These are phyloP conservation scores for Bipolaris oryzae DNA, from an alignment of 2,329 filamentous ascomycete genomes.

Conservation along the genomic window DNA sequence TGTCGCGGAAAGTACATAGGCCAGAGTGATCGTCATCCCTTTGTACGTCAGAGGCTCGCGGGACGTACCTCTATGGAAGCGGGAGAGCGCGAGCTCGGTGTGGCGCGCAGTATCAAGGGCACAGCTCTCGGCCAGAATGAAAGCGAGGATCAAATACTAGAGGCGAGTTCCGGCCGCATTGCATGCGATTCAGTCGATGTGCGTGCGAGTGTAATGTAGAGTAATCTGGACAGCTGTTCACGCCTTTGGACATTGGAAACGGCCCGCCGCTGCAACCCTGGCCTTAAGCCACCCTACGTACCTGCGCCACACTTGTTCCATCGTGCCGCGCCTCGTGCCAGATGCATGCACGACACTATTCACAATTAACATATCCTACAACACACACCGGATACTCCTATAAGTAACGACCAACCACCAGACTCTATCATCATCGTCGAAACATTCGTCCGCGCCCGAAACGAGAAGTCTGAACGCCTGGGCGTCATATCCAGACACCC, in stretches of 20 bases:
- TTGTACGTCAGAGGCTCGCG: constrained; percentile 22
- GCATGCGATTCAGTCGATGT: constrained; percentile 17
- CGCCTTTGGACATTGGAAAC: constrained; percentile 17
- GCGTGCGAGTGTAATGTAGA: constrained; percentile 9
- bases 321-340: constrained; percentile 8
- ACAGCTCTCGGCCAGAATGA: constrained; percentile 14
- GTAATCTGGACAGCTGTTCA: constrained; percentile 40
- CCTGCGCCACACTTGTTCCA: constrained; percentile 13
- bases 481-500: constrained; percentile 16
- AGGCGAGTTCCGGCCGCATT: constrained; percentile 31
- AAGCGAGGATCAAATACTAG: constrained; percentile 28
- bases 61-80: constrained; percentile 46
- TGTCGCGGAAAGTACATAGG: constrained; percentile 9
- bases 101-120: constrained; percentile 10
- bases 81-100: constrained; percentile 24
- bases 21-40: constrained; percentile 28
- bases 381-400: not conserved
- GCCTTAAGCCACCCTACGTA: constrained; percentile 8
- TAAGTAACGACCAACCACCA: not conserved
- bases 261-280: constrained; percentile 15
- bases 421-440: not conserved
- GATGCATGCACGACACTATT: constrained; percentile 4
- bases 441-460: constrained; percentile 2
- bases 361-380: not conserved
- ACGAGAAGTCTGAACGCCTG: constrained; percentile 24